These are phyloP conservation scores for Ophiostoma angusticollis DNA, from an alignment of 2,329 filamentous ascomycete genomes.

Conservation along the genomic window DNA sequence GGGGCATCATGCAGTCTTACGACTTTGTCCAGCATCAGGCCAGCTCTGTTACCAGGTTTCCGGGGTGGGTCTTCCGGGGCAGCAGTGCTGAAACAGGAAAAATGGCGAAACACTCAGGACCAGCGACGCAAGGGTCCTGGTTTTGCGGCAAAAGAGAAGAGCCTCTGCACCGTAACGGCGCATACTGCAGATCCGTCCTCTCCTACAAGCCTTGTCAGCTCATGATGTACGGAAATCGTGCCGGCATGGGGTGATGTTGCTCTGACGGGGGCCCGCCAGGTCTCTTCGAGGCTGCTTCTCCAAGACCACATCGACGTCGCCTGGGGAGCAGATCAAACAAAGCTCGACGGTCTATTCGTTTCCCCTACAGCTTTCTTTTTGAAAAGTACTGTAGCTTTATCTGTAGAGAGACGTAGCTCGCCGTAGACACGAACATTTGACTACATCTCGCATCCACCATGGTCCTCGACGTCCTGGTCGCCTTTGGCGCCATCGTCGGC, in stretches of 20 bases:
- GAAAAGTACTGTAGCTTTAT: too few species aligned
- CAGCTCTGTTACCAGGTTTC: conserved; percentile 3
- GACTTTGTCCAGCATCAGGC: conserved; percentile 5
- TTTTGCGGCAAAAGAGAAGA: too few species aligned
- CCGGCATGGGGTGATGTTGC: conserved; percentile 9
- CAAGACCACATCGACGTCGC: background rate
- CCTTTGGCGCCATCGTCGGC: conserved; percentile 31
- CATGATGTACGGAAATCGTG: conserved; percentile 10
- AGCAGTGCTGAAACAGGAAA: conserved; percentile 6
- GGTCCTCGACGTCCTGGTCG: conserved; percentile 19
- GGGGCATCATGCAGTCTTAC: too few species aligned
- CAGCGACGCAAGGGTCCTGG: background rate
- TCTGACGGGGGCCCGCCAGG: background rate
- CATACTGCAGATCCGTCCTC: too few species aligned
- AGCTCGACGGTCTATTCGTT: too few species aligned
- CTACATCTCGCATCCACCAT: too few species aligned
- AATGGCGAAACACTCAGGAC: background rate
- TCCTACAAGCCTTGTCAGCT: conserved; percentile 10
- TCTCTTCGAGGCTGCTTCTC: background rate
- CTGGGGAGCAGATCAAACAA: too few species aligned
- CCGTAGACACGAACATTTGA: too few species aligned
- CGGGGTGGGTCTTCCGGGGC: conserved; percentile 2
- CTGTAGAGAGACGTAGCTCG: too few species aligned
- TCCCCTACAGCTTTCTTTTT: too few species aligned
- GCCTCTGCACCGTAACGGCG: too few species aligned